Percentiles rank a stretch among this genome's conserved stretches.
Conservation (phyloP, 2,329 filamentous ascomycete genomes). For the Aspergillus carbonarius region DNA sequence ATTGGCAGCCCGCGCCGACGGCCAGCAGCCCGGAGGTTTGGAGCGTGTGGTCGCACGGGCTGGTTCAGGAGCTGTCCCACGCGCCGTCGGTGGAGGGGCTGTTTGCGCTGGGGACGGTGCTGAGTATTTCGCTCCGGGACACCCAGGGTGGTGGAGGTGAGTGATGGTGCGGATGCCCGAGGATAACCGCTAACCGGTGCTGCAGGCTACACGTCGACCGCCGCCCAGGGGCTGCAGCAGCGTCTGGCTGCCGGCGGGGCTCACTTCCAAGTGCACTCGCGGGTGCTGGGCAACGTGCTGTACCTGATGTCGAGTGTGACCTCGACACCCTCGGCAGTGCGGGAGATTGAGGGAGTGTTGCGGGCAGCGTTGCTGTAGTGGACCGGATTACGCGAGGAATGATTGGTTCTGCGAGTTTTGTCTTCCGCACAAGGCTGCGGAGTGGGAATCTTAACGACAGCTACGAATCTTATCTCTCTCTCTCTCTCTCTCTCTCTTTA, state of each 20-base stretch:
- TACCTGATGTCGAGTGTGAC: conserved; percentile 62
- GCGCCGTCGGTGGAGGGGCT: conserved; percentile 60
- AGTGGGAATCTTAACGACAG: too few species aligned
- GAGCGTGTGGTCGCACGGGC: conserved; percentile 68
- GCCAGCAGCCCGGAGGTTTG: conserved; percentile 45
- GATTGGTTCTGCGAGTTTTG: too few species aligned
- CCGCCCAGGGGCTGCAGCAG: conserved; percentile 54
- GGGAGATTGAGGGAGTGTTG: conserved; percentile 42
- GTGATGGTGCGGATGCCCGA: conserved; percentile 15
- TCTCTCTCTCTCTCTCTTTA: too few species aligned
- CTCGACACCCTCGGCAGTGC: conserved; percentile 44
- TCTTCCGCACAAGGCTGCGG: background rate
- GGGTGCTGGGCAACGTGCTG: conserved; percentile 61
- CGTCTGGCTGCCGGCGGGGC: conserved; percentile 43
- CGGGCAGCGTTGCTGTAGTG: conserved; percentile 33
- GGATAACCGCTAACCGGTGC: conserved; percentile 16
- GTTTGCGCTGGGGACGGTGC: conserved; percentile 72
- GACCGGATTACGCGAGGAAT: too few species aligned
- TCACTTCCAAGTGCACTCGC: conserved; percentile 54
- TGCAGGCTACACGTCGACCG: conserved; percentile 57
- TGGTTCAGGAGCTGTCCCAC: conserved; percentile 61
- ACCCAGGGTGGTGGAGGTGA: conserved; percentile 48
- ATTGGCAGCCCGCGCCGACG: conserved; percentile 41
- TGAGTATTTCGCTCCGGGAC: conserved; percentile 63
- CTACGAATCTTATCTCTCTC: too few species aligned